Base-by-base conservation (phyloP, 495 filamentous ascomycete genomes). In the Hypomontagnella submonticulosa region DNA sequence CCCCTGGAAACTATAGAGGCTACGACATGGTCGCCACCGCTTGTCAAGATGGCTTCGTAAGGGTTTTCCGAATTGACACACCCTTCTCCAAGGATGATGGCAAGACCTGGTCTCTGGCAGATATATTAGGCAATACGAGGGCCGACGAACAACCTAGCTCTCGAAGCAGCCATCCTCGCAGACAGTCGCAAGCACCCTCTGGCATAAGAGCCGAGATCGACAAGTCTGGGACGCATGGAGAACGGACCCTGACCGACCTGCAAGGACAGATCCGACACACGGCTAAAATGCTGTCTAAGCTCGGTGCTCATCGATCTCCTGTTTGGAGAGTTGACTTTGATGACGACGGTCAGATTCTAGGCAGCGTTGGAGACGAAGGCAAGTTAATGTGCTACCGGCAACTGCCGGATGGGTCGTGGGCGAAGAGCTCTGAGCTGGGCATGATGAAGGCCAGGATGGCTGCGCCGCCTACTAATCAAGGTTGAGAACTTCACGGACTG, bases 21-120 rank as follows among this genome's bases (percentile, higher is more conserved):
- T 92, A 89, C 70, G 94, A 99, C 72, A 81, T 97, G 52, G 84
- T 98, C 65, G 96, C 95, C 4, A 96, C 93, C 30, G 94, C 92
- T 0, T 92, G 91, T 71, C 93, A 93, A 73, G 95, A 99, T 72
- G 93, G 95, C 3, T 87, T 86, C 61, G 83, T 98, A 43, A 85
- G 96, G 19, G 88, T 98, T 4, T 97, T 93, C 67, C 85, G 92
- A 71, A 77, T 99, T 0, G 84, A 86, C 33, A 90, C 91, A 6
- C 83, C 86, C 5, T 73, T 70, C 37, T 63, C 64, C 27, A 57
- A 67, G 4, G 66, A 70, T 9, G 73, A 76, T 41, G 71, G 65
- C 42, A 70, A 70, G 20, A 62, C 70, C 11, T 74, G 75, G 76
- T 67, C 73, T 13, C 63, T 66, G 7, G 62, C 66, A 12, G 72